These are phyloP conservation scores for Cadophora malorum DNA, from an alignment of 2,329 filamentous ascomycete genomes.

Conservation along the genomic window DNA sequence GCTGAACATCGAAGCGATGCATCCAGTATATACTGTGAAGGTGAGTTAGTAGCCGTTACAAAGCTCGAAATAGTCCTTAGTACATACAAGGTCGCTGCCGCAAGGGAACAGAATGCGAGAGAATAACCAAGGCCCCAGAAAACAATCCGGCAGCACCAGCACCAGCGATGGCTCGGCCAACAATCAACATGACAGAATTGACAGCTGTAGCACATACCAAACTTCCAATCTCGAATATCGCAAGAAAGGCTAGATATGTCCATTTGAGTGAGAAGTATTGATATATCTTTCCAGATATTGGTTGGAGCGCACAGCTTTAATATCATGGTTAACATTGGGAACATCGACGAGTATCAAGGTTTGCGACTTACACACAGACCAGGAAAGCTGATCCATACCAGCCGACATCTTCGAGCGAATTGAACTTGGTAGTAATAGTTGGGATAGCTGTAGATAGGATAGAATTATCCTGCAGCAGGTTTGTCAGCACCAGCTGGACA, in stretches of 20 bases:
- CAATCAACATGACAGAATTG: slow-evolving; percentile 43
- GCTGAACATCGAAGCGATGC: slow-evolving; percentile 33
- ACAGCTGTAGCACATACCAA: slow-evolving; percentile 42
- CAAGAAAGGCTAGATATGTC: slow-evolving; percentile 38
- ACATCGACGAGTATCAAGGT: background rate
- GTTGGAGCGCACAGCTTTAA: slow-evolving; percentile 36
- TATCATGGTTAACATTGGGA: background rate
- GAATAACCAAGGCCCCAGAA: slow-evolving; percentile 42
- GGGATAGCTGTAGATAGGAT: slow-evolving; percentile 45
- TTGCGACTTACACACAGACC: slow-evolving; percentile 37
- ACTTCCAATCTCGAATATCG: slow-evolving; percentile 44
- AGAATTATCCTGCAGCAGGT: slow-evolving; percentile 32
- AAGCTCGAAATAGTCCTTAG: background rate
- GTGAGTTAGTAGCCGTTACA: background rate
- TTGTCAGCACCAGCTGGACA: background rate
- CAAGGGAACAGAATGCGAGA: slow-evolving; percentile 38
- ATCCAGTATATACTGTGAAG: slow-evolving; percentile 30
- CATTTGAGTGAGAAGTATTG: slow-evolving; percentile 43
- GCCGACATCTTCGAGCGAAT: slow-evolving; percentile 46
- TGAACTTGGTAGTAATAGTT: slow-evolving; percentile 47
- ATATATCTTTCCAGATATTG: slow-evolving; percentile 39
- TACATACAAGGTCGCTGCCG: slow-evolving; percentile 35
- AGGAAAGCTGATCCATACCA: slow-evolving; percentile 47
- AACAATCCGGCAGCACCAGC: slow-evolving; percentile 42
- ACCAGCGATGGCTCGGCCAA: slow-evolving; percentile 45